A percentile compares a stretch with the other conserved stretches of the same genome.
phyloP scores from a whole-genome alignment of 805 yeast species.

The Zygoascus biomembranicola region DNA sequence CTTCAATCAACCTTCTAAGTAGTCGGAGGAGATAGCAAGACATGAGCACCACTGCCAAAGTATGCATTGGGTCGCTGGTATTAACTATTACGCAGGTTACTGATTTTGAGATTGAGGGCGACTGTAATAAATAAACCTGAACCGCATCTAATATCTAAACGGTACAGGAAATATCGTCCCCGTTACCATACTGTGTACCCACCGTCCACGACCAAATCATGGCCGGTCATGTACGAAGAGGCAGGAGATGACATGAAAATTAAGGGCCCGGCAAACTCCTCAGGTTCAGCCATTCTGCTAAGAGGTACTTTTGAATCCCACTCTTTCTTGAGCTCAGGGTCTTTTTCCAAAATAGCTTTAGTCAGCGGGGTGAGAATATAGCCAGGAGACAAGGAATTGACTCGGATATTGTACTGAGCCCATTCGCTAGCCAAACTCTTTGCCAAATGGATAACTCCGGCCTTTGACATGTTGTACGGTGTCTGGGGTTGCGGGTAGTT shows the following conservation, averaged over 20 bases:
- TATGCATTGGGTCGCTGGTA: too few relatives aligned
- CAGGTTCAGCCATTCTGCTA: constrained; percentile 79
- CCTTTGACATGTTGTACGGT: constrained; percentile 79
- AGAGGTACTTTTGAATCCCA: constrained; percentile 70
- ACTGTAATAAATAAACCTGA: too few relatives aligned
- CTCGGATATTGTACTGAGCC: constrained; percentile 71
- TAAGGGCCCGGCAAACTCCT: constrained; percentile 71
- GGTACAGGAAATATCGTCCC: too few relatives aligned
- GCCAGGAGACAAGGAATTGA: constrained; percentile 73
- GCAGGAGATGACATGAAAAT: constrained; percentile 70
- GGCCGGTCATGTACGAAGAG: constrained; percentile 74
- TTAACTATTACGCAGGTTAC: too few relatives aligned
- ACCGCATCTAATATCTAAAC: too few relatives aligned
- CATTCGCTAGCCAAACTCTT: constrained; percentile 73
- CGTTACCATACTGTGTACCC: constrained; percentile 75
- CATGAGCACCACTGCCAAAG: too few relatives aligned
- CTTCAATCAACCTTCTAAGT: too few relatives aligned
- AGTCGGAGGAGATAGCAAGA: too few relatives aligned
- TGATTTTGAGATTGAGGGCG: too few relatives aligned
- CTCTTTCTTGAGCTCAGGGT: constrained; percentile 44
- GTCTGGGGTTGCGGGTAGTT: constrained; percentile 79
- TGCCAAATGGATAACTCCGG: constrained; percentile 76
- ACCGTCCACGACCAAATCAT: constrained; percentile 76
- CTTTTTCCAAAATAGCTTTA: constrained; percentile 52
- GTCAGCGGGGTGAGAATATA: constrained; percentile 76